Percentiles rank a stretch among this genome's conserved stretches.
Conservation (phyloP, 352 stramenopile genomes). For the Phytopythium kandeliae region DNA sequence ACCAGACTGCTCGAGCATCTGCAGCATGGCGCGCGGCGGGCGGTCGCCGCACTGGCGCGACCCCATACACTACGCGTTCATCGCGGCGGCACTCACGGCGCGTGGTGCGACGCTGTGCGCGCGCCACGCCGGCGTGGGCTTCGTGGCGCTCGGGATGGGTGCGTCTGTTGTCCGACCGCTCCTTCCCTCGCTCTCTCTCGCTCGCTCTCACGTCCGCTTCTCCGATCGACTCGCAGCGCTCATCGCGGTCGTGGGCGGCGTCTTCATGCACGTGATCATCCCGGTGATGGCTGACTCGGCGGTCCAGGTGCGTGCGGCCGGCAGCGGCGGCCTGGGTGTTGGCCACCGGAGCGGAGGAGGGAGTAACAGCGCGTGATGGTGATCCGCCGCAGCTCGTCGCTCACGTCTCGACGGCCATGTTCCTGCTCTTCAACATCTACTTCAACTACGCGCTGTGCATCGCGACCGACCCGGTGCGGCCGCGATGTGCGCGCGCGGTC, state of each 20-base stretch:
- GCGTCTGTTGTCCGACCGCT: conserved; percentile 1
- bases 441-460: conserved; percentile 75
- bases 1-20: too few relatives aligned
- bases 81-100: conserved; percentile 21
- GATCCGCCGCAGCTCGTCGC: conserved; percentile 15
- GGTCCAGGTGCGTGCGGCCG: conserved; percentile 19
- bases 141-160: conserved; percentile 43
- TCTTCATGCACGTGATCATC: conserved; percentile 50
- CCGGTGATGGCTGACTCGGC: conserved; percentile 36
- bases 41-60: conserved; percentile 39
- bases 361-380: too few relatives aligned
- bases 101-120: conserved; percentile 37
- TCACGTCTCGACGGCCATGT: conserved; percentile 23
- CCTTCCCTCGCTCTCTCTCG: too few relatives aligned
- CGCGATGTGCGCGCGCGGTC: too few relatives aligned
- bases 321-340: neutral
- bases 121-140: conserved; percentile 33
- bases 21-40: neutral
- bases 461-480: conserved; percentile 41
- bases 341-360: too few relatives aligned
- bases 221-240: conserved; percentile 12
- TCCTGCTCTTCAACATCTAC: conserved; percentile 58
- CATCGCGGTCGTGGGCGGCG: conserved; percentile 31
- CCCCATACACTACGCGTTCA: conserved; percentile 42
- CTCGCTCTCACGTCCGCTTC: neutral